Evolutionary conservation across 352 stramenopile species (phyloP), one percentile per base, ranked within the genome.

Genomic region (Pythium monospermum): DNA sequence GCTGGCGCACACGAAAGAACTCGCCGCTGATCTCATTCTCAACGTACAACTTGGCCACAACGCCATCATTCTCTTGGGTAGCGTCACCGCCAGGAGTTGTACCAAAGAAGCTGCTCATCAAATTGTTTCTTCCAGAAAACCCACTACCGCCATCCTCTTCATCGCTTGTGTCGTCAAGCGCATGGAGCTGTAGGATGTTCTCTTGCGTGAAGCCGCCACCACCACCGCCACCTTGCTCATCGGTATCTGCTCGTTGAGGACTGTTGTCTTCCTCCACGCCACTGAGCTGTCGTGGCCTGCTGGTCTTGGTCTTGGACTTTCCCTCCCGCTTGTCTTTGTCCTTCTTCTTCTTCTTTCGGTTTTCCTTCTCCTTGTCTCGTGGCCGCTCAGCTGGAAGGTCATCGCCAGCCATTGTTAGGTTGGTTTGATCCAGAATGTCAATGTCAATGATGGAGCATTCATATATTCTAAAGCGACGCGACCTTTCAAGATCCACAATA

Each of bases 21-120:
- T 81, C 73, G 4, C 77, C 77, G 32, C 70, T 85, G 31, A 67
- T 53, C 35, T 83, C 68, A 47, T 85, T 80, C 45, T 86, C 77
- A 12, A 82, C 57, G 18, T 49, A 66, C 5, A 41, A 33, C 15
- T 56, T 61, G 1, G 41, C 38, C 8, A 11, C 15, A 8, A 35
- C 30, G 22, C 11, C 8, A 21, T 36, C 49, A 25, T n/a, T 1
- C 7, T 23, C 2, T 6, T 23, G 18, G 4, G 21, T 16, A 7
- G 18, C 18, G 26, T 49, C 16, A 11, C n/a, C 26, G n/a, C n/a
- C 7, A 6, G 18, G 44, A 18, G 15, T 18, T 40, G 43, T 39
- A 3, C 50, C 50, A 35, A 51, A 58, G 25, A 58, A 44, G 30
- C 49, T 56, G 26, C 7, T 42, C 38, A 42, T 42, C 28, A 30